Conservation (phyloP, 2,329 filamentous ascomycete genomes). For the Chaetomiaceae sp. region DNA sequence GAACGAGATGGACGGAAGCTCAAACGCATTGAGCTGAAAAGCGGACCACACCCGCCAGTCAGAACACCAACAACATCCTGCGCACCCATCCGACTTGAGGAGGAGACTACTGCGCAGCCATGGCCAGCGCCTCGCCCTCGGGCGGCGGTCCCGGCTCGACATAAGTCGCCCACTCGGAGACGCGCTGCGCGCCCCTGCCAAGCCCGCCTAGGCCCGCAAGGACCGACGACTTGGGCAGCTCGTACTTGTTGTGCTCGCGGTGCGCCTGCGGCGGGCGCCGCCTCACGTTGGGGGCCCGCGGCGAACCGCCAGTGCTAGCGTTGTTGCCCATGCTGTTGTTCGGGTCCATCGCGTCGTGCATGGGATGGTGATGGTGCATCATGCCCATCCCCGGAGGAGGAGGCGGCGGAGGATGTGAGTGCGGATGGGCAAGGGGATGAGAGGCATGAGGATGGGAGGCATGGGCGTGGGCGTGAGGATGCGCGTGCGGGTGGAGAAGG, state of each 20-base stretch:
- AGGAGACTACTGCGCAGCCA: neutral
- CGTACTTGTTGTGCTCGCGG: conserved; percentile 20
- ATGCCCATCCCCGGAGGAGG: conserved; percentile 4
- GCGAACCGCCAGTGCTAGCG: conserved; percentile 7
- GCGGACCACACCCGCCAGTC: no score
- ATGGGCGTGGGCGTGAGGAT: conserved; percentile 1
- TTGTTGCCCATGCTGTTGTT: conserved; percentile 8
- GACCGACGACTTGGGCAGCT: conserved; percentile 34
- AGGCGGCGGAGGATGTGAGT: conserved; percentile 1
- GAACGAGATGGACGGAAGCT: no score
- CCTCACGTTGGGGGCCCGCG: conserved; percentile 17
- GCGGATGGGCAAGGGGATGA: conserved; percentile 7
- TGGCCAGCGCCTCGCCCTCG: conserved; percentile 7
- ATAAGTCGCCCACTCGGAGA: conserved; percentile 44
- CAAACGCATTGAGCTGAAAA: no score
- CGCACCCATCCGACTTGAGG: neutral
- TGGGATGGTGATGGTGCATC: neutral
- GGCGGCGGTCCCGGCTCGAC: conserved; percentile 40
- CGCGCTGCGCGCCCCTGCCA: conserved; percentile 41
- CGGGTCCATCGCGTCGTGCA: neutral
- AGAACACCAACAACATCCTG: neutral
- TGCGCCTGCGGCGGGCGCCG: conserved; percentile 19
- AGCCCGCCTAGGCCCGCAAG: conserved; percentile 43
- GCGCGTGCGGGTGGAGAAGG: neutral
- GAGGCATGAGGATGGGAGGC: no score